Evolutionary conservation across 176 grass and related monocot genomes (phyloP).

Genomic region (Oryza officinalis): DNA sequence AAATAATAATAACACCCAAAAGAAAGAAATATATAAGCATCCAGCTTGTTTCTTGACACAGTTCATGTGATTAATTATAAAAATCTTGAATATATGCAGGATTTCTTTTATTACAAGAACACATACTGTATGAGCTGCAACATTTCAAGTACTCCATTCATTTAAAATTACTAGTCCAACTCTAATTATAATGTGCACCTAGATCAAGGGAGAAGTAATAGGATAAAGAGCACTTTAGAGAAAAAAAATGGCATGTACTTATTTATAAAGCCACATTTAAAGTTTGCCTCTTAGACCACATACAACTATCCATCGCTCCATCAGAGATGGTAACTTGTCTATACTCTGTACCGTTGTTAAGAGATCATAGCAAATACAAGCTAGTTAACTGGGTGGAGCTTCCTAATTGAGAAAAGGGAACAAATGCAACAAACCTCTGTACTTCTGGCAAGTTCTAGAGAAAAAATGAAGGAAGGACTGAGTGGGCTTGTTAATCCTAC

Average conservation of each 20-base stretch:
- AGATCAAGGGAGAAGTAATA: neutral
- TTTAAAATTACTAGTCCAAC: constrained; percentile 27
- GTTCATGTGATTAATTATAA: neutral
- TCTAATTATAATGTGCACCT: neutral
- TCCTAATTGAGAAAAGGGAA: constrained; percentile 7
- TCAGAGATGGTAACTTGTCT: neutral
- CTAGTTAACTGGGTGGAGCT: neutral
- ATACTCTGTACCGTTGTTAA: neutral
- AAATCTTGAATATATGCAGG: constrained; percentile 3
- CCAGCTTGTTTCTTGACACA: neutral
- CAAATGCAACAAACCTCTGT: constrained; percentile 52
- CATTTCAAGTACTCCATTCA: neutral
- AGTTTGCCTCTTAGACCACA: neutral
- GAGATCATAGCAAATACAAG: constrained; percentile 9
- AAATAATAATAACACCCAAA: neutral
- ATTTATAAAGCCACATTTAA: neutral
- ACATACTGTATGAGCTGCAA: neutral
- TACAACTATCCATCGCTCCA: neutral
- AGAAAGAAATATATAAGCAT: constrained; percentile 4
- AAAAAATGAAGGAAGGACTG: constrained; percentile 84
- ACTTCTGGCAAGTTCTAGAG: constrained; percentile 70
- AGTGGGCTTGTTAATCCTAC: constrained; percentile 76
- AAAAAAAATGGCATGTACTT: neutral
- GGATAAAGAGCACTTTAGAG: neutral
- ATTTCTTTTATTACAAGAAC: neutral